Evolutionary conservation across 2,329 filamentous ascomycete species (phyloP).

Genomic region (Arthroderma sp.): DNA sequence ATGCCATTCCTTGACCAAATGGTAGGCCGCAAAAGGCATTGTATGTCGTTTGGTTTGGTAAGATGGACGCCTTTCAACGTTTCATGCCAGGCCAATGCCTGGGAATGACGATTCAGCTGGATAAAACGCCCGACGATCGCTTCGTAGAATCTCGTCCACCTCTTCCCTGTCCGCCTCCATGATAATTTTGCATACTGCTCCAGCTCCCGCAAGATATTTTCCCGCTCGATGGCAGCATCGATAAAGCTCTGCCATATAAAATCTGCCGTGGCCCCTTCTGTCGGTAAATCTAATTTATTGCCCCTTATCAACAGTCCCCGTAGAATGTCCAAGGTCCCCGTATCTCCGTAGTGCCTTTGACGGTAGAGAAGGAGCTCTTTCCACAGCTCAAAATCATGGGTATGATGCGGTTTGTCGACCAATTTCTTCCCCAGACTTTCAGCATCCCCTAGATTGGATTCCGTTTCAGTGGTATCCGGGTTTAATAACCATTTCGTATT

Average conservation of each 20-base stretch:
- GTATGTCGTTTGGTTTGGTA: conserved; percentile 17
- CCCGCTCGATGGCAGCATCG: conserved; percentile 21
- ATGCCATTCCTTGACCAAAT: conserved; percentile 16
- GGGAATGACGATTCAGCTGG: conserved; percentile 15
- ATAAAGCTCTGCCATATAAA: conserved; percentile 32
- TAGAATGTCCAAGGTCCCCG: conserved; percentile 31
- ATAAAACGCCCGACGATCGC: conserved; percentile 26
- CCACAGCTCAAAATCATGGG: conserved; percentile 31
- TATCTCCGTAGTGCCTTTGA: conserved; percentile 30
- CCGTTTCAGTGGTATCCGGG: conserved; percentile 25
- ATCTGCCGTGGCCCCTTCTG: conserved; percentile 23
- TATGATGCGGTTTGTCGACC: conserved; percentile 21
- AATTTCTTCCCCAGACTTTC: conserved; percentile 24
- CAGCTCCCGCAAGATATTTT: conserved; percentile 22
- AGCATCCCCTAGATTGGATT: conserved; percentile 29
- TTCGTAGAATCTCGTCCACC: conserved; percentile 25
- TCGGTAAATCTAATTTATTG: conserved; percentile 22
- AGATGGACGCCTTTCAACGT: conserved; percentile 24
- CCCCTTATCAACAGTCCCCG: conserved; percentile 23
- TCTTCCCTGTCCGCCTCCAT: conserved; percentile 25
- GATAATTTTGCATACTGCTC: conserved; percentile 28
- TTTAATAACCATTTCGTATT: conserved; percentile 8
- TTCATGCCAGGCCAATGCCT: conserved; percentile 26
- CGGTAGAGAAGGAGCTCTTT: conserved; percentile 31
- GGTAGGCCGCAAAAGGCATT: conserved; percentile 18